Evolutionary conservation across 2,329 filamentous ascomycete genomes (phyloP).

Genomic region (Uncinocarpus reesii): DNA sequence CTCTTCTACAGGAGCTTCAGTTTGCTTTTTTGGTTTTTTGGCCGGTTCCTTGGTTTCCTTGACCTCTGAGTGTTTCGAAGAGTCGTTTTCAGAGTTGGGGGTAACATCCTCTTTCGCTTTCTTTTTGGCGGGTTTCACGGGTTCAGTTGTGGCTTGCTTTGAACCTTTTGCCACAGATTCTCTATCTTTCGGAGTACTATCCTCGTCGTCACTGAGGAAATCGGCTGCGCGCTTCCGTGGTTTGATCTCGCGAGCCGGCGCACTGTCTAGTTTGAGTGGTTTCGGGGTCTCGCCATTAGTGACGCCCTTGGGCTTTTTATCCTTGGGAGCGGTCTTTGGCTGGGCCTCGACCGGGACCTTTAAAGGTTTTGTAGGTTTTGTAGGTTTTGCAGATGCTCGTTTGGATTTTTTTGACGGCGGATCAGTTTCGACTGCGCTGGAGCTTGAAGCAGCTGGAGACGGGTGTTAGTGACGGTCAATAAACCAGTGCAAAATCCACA

Average conservation of each 20-base stretch:
- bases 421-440: slow-evolving; percentile 34
- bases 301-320: slow-evolving; percentile 22
- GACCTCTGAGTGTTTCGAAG: slow-evolving; percentile 23
- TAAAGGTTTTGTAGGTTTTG: slow-evolving; percentile 25
- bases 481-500: slow-evolving; percentile 6
- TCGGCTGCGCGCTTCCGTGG: slow-evolving; percentile 41
- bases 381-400: slow-evolving; percentile 31
- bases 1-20: slow-evolving; percentile 10
- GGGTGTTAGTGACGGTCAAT: slow-evolving; percentile 12
- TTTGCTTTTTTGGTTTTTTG: slow-evolving; percentile 16
- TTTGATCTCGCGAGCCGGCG: slow-evolving; percentile 30
- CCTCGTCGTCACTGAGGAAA: slow-evolving; percentile 38
- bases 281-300: slow-evolving; percentile 18
- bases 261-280: slow-evolving; percentile 27
- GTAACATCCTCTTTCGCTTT: slow-evolving; percentile 27
- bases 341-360: slow-evolving; percentile 24
- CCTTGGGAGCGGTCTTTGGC: slow-evolving; percentile 28
- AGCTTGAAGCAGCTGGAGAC: slow-evolving; percentile 24
- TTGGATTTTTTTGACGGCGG: slow-evolving; percentile 53
- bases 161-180: slow-evolving; percentile 37
- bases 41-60: slow-evolving; percentile 16
- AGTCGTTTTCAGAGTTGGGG: slow-evolving; percentile 28
- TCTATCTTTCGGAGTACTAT: slow-evolving; percentile 33
- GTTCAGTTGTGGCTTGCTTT: slow-evolving; percentile 25
- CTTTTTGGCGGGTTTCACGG: slow-evolving; percentile 36